Percentiles rank a stretch among this genome's conserved stretches.
Conservation (phyloP, 2,329 filamentous ascomycete genomes). For the Neocucurbitaria cava region DNA sequence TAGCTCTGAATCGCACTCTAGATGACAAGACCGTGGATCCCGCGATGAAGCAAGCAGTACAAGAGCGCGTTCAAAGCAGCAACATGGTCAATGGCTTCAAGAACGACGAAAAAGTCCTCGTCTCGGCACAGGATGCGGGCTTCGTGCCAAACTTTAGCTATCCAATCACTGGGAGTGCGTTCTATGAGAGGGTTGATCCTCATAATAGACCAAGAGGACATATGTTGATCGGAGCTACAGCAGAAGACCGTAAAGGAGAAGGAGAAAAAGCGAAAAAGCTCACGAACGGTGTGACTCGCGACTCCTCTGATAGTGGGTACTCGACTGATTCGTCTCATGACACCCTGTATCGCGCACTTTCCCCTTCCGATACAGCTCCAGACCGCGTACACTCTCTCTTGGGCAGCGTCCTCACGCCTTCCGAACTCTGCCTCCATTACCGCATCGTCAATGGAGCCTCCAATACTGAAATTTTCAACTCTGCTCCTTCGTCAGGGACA, state of each 20-base stretch:
- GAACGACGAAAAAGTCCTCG: neutral
- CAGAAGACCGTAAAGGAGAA: neutral
- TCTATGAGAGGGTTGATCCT: slow-evolving; percentile 11
- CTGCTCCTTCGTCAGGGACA: neutral
- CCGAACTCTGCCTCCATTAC: slow-evolving; percentile 17
- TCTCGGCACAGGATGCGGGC: slow-evolving; percentile 5
- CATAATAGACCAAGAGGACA: neutral
- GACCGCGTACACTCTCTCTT: slow-evolving; percentile 10
- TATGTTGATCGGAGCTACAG: neutral
- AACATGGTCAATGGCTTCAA: neutral
- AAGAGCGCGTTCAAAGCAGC: slow-evolving; percentile 1
- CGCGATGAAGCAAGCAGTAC: slow-evolving; percentile 5
- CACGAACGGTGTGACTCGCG: neutral
- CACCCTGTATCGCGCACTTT: neutral
- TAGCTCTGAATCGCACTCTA: slow-evolving; percentile 14
- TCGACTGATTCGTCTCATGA: neutral
- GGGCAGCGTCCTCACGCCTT: slow-evolving; percentile 13
- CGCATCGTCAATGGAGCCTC: neutral
- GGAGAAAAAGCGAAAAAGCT: neutral
- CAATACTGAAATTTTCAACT: neutral
- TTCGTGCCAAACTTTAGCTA: slow-evolving; percentile 37
- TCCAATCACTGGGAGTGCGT: slow-evolving; percentile 17
- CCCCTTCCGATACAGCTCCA: slow-evolving; percentile 1
- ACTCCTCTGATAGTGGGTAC: neutral
- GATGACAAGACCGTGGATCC: slow-evolving; percentile 7